These are phyloP conservation scores for Septoria petroselini DNA, from an alignment of 2,329 filamentous ascomycete genomes.

Conservation along the genomic window DNA sequence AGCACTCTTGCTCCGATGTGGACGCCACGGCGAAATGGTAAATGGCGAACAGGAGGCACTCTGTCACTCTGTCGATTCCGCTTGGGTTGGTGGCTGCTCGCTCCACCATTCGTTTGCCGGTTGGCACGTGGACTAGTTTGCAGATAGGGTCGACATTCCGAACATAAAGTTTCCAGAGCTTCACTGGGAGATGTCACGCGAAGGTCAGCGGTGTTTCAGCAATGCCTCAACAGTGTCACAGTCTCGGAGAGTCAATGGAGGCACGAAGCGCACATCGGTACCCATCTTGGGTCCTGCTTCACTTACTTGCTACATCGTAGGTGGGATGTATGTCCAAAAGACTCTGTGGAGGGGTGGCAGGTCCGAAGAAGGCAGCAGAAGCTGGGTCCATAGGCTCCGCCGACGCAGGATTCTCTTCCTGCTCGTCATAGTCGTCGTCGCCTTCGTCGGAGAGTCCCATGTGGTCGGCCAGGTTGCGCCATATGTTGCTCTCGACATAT, in stretches of 20 bases:
- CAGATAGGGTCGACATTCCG: conserved; percentile 69
- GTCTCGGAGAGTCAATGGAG: too few relatives aligned
- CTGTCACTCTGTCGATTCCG: conserved; percentile 57
- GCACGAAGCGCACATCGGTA: too few relatives aligned
- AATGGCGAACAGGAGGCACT: conserved; percentile 59
- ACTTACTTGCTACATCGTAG: conserved; percentile 52
- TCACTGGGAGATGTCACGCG: too few relatives aligned
- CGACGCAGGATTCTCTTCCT: conserved; percentile 20
- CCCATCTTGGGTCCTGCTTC: too few relatives aligned
- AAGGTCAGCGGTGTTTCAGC: too few relatives aligned
- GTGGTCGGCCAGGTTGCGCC: conserved; percentile 35
- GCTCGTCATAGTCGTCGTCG: conserved; percentile 27
- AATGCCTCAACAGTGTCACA: too few relatives aligned
- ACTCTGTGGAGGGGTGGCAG: conserved; percentile 14
- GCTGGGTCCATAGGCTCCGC: conserved; percentile 31
- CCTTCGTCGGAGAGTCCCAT: conserved; percentile 31
- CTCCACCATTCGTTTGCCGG: conserved; percentile 53
- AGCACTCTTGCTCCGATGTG: conserved; percentile 48
- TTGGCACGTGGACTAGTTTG: conserved; percentile 67
- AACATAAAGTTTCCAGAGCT: conserved; percentile 57
- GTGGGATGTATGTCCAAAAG: conserved; percentile 50
- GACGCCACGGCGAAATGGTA: conserved; percentile 58
- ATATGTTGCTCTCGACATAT: conserved; percentile 43
- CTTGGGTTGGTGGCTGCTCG: conserved; percentile 41
- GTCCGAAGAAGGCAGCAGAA: conserved; percentile 29